Evolutionary conservation across 1,139 yeast genomes (phyloP).

Genomic region (Sporopachydermia cereana): DNA sequence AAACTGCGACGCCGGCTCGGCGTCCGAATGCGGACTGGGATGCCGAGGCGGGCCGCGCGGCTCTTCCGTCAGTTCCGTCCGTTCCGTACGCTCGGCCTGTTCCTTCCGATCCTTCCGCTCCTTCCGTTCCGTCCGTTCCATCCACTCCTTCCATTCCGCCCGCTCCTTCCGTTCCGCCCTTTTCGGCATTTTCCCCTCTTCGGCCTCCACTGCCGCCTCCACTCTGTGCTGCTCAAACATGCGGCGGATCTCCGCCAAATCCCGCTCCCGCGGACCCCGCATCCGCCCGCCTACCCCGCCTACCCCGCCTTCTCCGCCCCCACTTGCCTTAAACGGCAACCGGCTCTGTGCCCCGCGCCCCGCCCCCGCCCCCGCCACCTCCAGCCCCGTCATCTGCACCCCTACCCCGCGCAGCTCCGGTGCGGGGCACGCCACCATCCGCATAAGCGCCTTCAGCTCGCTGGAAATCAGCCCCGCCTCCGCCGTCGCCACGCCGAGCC

Average conservation of each 20-base stretch:
- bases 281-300: no score
- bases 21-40: no score
- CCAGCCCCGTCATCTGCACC: conserved; percentile 48
- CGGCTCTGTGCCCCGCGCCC: neutral
- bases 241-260: no score
- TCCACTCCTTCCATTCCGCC: conserved; percentile 8
- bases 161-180: conserved; percentile 12
- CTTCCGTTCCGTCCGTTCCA: neutral
- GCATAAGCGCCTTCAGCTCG: conserved; percentile 45
- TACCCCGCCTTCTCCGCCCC: no score
- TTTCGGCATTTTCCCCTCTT: conserved; percentile 6
- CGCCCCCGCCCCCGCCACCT: conserved; percentile 9
- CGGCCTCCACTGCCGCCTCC: conserved; percentile 13
- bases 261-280: no score
- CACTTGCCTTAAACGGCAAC: conserved; percentile 3
- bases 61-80: conserved; percentile 8
- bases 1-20: conserved; percentile 7
- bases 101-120: neutral
- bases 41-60: no score
- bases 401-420: conserved; percentile 71
- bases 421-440: conserved; percentile 49
- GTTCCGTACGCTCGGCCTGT: conserved; percentile 10
- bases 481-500: conserved; percentile 53
- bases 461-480: conserved; percentile 50
- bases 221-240: no score